These are phyloP conservation scores for Daldinia bambusicola DNA, from an alignment of 495 filamentous ascomycete genomes.

Conservation along the genomic window DNA sequence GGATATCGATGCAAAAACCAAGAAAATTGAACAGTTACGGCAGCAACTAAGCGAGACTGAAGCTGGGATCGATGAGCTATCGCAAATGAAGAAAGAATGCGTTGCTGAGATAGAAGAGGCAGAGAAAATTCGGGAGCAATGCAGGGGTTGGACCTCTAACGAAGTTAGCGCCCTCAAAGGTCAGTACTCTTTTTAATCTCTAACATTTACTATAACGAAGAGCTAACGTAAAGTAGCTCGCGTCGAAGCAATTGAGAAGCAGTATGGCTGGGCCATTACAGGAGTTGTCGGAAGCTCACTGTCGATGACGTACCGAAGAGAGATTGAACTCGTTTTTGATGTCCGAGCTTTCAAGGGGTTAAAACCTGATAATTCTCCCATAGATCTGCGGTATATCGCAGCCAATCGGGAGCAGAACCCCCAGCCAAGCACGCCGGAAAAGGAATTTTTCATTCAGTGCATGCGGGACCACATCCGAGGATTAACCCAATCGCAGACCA, in stretches of 20 bases:
- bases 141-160: conserved; percentile 83
- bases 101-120: conserved; percentile 81
- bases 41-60: conserved; percentile 71
- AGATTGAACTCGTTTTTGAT: conserved; percentile 82
- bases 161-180: conserved; percentile 81
- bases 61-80: conserved; percentile 64
- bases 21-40: conserved; percentile 71
- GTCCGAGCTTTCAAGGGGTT: conserved; percentile 64
- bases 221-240: conserved; percentile 61
- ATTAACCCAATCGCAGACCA: conserved; percentile 59
- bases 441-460: conserved; percentile 76
- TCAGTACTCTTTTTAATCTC: conserved; percentile 49
- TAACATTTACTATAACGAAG: conserved; percentile 10
- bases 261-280: conserved; percentile 82
- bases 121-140: conserved; percentile 85
- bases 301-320: conserved; percentile 79
- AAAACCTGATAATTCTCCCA: conserved; percentile 44
- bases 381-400: conserved; percentile 66
- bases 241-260: conserved; percentile 72
- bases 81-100: conserved; percentile 73
- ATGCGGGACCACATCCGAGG: conserved; percentile 67
- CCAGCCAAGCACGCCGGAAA: conserved; percentile 61
- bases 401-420: conserved; percentile 60
- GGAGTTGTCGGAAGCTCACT: conserved; percentile 67
- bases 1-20: conserved; percentile 74